Conservation (phyloP, 2,329 filamentous ascomycete species). For the Plectosphaerella plurivora region DNA sequence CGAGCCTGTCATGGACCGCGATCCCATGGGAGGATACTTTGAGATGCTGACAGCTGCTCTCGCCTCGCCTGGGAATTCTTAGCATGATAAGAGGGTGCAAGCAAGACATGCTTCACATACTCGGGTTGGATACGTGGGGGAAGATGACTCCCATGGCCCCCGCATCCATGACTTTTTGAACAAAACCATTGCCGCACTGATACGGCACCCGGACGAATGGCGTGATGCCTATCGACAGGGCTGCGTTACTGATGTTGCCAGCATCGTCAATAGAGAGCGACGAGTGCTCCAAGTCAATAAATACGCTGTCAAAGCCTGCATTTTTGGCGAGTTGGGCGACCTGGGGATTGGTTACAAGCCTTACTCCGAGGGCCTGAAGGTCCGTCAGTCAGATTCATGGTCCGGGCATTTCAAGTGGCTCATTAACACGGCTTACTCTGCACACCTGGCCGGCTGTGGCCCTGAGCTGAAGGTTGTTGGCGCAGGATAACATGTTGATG, state of each 20-base stretch:
- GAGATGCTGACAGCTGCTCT: conserved; percentile 18
- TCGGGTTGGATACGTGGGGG: conserved; percentile 18
- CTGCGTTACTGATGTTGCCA: conserved; percentile 19
- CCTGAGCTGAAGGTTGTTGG: conserved; percentile 1
- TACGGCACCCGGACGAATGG: conserved; percentile 27
- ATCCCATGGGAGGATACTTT: conserved; percentile 18
- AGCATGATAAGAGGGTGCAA: too few relatives aligned
- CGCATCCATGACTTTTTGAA: conserved; percentile 24
- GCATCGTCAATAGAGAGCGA: conserved; percentile 21
- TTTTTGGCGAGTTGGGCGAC: conserved; percentile 25
- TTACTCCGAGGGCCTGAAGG: conserved; percentile 19
- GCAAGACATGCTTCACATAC: conserved; percentile 2
- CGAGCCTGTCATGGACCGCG: conserved; percentile 19
- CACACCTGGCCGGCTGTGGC: background rate
- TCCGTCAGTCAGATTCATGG: background rate
- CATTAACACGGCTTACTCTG: background rate
- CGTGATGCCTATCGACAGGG: conserved; percentile 18
- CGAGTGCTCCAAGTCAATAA: conserved; percentile 32
- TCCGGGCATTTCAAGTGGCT: background rate
- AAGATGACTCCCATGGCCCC: conserved; percentile 26
- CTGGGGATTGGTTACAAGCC: conserved; percentile 17
- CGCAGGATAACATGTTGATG: background rate
- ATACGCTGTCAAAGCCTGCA: conserved; percentile 26
- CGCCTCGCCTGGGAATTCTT: conserved; percentile 12
- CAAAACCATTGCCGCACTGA: conserved; percentile 26